phyloP scores from a whole-genome alignment of 768 basidiomycete genomes.

The Coprinopsis marcescibilis region DNA sequence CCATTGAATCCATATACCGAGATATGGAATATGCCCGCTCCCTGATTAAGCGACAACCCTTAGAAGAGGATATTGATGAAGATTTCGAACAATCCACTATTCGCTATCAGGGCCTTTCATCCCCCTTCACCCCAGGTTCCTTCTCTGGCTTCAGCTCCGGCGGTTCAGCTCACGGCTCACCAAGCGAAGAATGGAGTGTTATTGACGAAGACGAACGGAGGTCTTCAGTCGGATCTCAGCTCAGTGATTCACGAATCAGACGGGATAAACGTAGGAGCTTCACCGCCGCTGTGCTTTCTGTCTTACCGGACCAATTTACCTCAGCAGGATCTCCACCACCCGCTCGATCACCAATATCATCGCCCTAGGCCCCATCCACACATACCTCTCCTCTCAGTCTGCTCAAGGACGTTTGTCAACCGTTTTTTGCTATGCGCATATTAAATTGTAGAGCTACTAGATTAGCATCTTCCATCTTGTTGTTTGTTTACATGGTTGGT shows the following conservation, averaged over 20 bases:
- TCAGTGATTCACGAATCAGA: slow-evolving; percentile 31
- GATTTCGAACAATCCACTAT: slow-evolving; percentile 35
- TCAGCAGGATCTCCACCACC: slow-evolving; percentile 35
- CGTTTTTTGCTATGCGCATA: neutral
- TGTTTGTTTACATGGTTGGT: slow-evolving; percentile 19
- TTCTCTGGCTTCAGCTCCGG: slow-evolving; percentile 51
- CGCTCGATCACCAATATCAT: no score
- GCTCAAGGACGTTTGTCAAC: no score
- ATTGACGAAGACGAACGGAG: slow-evolving; percentile 66
- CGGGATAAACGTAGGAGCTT: slow-evolving; percentile 57
- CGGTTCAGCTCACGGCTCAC: slow-evolving; percentile 44
- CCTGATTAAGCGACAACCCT: slow-evolving; percentile 59
- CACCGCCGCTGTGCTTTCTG: slow-evolving; percentile 55
- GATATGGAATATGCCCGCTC: slow-evolving; percentile 93
- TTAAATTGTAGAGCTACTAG: neutral
- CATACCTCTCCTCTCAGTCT: no score
- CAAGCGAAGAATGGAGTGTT: slow-evolving; percentile 85
- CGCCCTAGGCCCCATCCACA: no score
- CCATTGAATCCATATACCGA: slow-evolving; percentile 93
- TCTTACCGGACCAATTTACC: slow-evolving; percentile 48
- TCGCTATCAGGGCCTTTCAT: slow-evolving; percentile 20
- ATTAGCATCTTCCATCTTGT: slow-evolving; percentile 7
- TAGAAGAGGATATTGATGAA: slow-evolving; percentile 28
- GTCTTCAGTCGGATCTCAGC: slow-evolving; percentile 49
- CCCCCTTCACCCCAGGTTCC: slow-evolving; percentile 26